Evolutionary conservation across 768 basidiomycete species (phyloP), one percentile per base, ranked within the genome.

Genomic region (Lanmaoa pseudosensibilis): DNA sequence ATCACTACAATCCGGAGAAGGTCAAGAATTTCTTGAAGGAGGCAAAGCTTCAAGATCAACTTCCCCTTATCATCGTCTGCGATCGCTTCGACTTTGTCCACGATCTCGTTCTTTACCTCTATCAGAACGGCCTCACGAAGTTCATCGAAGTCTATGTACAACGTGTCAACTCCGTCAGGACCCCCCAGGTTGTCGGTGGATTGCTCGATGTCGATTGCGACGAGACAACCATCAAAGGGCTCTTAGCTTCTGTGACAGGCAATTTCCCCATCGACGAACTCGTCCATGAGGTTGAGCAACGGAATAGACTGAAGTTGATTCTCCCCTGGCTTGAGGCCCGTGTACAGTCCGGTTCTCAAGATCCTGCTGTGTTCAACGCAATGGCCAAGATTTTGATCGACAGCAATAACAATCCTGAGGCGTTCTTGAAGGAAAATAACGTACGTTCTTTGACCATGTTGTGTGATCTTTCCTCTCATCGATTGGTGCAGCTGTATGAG

Each of bases 21-120:
- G 97, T 98, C 83, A 98, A 99, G 83, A 99, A 99, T 77, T 98
- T 98, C 88, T 85, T 98, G 73, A 98, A 98, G 75, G 97, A 99
- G 70, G 95, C 97, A 67, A 95, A 97, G 68, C 86, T 99, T 30
- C 77, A 86, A 37, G 97, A 98, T 70, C 97, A 98, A 71, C 86
- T 99, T 37, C 97, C 97, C 5, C 87, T 99, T 64, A 99, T 98
- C 79, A 98, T 99, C 62, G 97, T 99, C 66, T 98, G 97, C 82
- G 97, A 99, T 72, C 94, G 97, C 38, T 99, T 98, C 81, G 96
- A 97, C 80, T 98, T 98, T 66, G 96, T 99, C 12, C 97, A 99
- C 71, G 97, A 99, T 68, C 86, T 99, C 58, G 96, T 99, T 43
- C 85, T 99, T 23, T 99, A 98, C 73, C 83, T 99, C 21, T 99